Evolutionary conservation across 2,329 filamentous ascomycete genomes (phyloP).

Genomic region (Metarhizium brunneum): DNA sequence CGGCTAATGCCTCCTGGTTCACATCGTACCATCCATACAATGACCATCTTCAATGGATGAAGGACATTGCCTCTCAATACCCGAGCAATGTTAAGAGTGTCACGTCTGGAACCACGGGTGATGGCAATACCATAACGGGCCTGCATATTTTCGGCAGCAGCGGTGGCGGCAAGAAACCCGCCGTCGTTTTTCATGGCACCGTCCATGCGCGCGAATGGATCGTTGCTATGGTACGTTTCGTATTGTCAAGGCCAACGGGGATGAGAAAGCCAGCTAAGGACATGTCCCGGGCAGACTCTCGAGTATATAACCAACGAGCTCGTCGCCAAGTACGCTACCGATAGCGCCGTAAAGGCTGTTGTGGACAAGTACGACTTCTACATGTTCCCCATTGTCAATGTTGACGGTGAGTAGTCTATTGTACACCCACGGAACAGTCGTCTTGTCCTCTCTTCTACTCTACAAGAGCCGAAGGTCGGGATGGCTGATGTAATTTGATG

Average conservation of each 20-base stretch:
- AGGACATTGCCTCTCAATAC: conserved; percentile 32
- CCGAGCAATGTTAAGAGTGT: conserved; percentile 38
- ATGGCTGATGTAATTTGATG: conserved; percentile 11
- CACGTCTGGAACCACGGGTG: conserved; percentile 34
- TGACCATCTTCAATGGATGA: conserved; percentile 39
- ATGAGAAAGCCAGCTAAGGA: not conserved
- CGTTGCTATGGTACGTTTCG: conserved; percentile 34
- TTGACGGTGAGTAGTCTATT: conserved; percentile 35
- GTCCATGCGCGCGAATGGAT: conserved; percentile 56
- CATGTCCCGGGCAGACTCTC: conserved; percentile 21
- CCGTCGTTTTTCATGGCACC: conserved; percentile 46
- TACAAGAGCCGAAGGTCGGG: not conserved
- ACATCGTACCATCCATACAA: conserved; percentile 42
- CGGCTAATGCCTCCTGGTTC: conserved; percentile 35
- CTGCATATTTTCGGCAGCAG: conserved; percentile 43
- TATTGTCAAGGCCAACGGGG: accelerated
- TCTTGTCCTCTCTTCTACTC: not conserved
- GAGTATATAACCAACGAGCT: conserved; percentile 45
- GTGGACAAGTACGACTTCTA: conserved; percentile 59
- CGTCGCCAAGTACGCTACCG: conserved; percentile 33
- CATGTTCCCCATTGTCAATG: conserved; percentile 54
- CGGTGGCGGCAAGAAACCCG: conserved; percentile 37
- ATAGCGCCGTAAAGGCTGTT: conserved; percentile 29
- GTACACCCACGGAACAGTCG: too few relatives aligned
- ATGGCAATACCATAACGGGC: conserved; percentile 50